These are phyloP conservation scores for Geosmithia putterillii DNA, from an alignment of 2,329 filamentous ascomycete species.

Conservation along the genomic window DNA sequence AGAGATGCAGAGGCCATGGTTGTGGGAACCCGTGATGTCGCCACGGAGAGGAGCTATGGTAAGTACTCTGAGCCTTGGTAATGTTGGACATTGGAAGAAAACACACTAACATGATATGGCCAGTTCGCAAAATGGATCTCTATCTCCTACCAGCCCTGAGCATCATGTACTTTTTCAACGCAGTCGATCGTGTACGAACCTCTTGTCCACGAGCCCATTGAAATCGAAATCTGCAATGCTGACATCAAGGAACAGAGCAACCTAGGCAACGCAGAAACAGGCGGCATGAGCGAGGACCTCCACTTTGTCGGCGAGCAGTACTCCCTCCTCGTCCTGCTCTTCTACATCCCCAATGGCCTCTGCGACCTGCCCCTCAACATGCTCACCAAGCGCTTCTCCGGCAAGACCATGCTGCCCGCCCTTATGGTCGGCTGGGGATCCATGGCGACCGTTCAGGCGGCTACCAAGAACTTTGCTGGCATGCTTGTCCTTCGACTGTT, in stretches of 20 bases:
- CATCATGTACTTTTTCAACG: conserved; percentile 35
- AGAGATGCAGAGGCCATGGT: background rate
- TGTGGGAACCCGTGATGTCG: background rate
- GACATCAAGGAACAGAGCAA: background rate
- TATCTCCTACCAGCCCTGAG: conserved; percentile 46
- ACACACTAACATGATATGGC: background rate
- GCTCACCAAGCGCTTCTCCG: conserved; percentile 22
- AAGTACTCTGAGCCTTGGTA: background rate
- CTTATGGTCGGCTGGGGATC: conserved; percentile 20
- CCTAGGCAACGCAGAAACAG: conserved; percentile 1
- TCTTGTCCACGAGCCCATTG: background rate
- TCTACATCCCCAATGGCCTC: conserved; percentile 18
- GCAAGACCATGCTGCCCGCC: conserved; percentile 20
- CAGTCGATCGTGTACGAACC: conserved; percentile 1
- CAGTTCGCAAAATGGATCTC: conserved; percentile 20
- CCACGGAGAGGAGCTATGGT: background rate
- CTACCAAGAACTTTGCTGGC: conserved; percentile 9
- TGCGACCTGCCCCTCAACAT: conserved; percentile 25
- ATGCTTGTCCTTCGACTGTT: conserved; percentile 20
- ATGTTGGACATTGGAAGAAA: background rate
- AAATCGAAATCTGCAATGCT: background rate
- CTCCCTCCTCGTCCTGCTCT: conserved; percentile 1
- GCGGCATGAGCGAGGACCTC: conserved; percentile 1
- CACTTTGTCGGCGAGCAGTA: background rate
- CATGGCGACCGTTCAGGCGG: conserved; percentile 16